These are phyloP conservation scores for Kurtzmaniella quercitrusa DNA, from an alignment of 1,139 yeast genomes.

Conservation along the genomic window DNA sequence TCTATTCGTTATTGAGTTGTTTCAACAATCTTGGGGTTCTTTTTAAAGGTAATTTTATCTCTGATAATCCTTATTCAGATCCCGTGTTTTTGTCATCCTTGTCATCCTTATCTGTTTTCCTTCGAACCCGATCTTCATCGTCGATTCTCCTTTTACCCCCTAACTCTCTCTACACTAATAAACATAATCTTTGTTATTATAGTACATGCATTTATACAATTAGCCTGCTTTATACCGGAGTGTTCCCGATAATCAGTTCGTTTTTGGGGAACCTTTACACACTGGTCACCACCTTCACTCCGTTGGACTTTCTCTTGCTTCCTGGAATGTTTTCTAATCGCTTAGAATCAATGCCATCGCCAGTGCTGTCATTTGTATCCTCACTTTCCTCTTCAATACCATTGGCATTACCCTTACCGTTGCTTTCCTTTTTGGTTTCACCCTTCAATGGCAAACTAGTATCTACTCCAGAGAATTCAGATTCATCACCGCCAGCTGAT, in stretches of 20 bases:
- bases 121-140: too few species aligned
- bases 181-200: not conserved
- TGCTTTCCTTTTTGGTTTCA: conserved; percentile 1
- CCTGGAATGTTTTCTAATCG: not conserved
- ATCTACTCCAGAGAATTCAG: conserved; percentile 26
- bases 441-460: conserved; percentile 8
- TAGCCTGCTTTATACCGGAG: not conserved
- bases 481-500: conserved; percentile 7
- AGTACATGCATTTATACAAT: not conserved
- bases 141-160: too few species aligned
- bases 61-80: too few species aligned
- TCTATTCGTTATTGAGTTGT: too few species aligned
- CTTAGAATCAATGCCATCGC: not conserved
- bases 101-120: too few species aligned
- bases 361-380: conserved; percentile 13
- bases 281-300: not conserved
- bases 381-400: conserved; percentile 6
- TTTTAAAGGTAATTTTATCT: too few species aligned
- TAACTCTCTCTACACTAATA: not conserved
- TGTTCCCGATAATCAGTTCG: not conserved
- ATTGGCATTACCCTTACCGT: conserved; percentile 6
- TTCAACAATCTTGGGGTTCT: too few species aligned
- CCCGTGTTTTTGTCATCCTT: too few species aligned
- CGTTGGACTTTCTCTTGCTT: not conserved
- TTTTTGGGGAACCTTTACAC: not conserved